Evolutionary conservation across 257 asterid species (phyloP), one percentile per base, ranked within the genome.

Genomic region (Fraxinus excelsior): DNA sequence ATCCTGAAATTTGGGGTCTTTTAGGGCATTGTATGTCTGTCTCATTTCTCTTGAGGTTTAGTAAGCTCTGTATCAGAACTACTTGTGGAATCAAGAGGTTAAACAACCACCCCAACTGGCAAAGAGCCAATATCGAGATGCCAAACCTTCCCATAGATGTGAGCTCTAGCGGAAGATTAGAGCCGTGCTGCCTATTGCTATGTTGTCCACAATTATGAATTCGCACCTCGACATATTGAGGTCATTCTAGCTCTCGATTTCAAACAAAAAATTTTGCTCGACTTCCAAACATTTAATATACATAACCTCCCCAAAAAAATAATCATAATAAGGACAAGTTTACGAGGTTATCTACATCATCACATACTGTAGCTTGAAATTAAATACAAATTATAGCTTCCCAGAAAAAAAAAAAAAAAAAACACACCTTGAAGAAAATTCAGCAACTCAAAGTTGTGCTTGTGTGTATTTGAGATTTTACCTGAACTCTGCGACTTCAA

Each of bases 401-500:
- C 11, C 10, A 1, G 26, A 12, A 49, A 49, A 31, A 60, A 60
- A 9, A n/a, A 1, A 13, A 12, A 49, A 49, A 31, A 31, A 62
- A 11, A 8, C 32, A 25, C 31, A 10, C 5, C 31, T 62, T 25
- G 16, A 7, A 23, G 32, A 19, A 62, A 23, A 0, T 62, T 25
- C 25, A 12, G 32, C 32, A 8, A 62, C 68, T 60, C 5, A n/a
- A 23, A 38, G 16, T 21, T 60, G 10, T 8, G 31, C 31, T 7
- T 3, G 67, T 10, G 8, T 3, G 19, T 62, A 4, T 2, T n/a
- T 6, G 7, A 21, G 28, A 7, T 72, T 74, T 83, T 77, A 84
- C 81, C 76, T 86, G 84, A 90, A 90, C 71, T 89, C 96, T 31
- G 88, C 90, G 74, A 91, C 85, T 88, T 93, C 97, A 60, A 93